Evolutionary conservation across 2,329 filamentous ascomycete species (phyloP).

Genomic region (Blastomyces parvus): DNA sequence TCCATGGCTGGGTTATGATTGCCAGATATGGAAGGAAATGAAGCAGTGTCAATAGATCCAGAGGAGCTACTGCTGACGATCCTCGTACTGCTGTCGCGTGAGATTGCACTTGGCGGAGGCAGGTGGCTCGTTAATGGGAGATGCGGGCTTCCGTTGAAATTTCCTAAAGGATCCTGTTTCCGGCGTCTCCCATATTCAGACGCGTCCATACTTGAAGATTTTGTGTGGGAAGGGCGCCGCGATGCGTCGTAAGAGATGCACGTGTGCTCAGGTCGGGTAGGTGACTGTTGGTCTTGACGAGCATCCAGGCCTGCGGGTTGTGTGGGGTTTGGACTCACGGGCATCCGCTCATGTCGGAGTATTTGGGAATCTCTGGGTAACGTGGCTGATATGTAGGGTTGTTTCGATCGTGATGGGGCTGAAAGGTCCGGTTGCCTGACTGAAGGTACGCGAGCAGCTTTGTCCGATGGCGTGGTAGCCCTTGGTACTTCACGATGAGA

Average conservation of each 20-base stretch:
- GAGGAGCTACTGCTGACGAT: slow-evolving; percentile 11
- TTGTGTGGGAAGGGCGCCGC: slow-evolving; percentile 12
- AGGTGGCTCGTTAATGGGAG: neutral
- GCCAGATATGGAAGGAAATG: slow-evolving; percentile 4
- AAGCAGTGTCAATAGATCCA: slow-evolving; percentile 11
- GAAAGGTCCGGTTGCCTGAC: slow-evolving; percentile 9
- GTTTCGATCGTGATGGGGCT: slow-evolving; percentile 12
- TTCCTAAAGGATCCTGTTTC: slow-evolving; percentile 9
- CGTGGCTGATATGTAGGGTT: slow-evolving; percentile 20
- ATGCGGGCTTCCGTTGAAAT: neutral
- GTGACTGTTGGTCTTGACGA: slow-evolving; percentile 2
- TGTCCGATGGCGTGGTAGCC: neutral
- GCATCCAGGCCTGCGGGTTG: slow-evolving; percentile 3
- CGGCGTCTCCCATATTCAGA: slow-evolving; percentile 11
- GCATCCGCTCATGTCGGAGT: slow-evolving; percentile 19
- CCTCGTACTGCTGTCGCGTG: slow-evolving; percentile 3
- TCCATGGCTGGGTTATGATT: slow-evolving; percentile 13
- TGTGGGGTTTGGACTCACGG: slow-evolving; percentile 22
- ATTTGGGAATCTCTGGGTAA: slow-evolving; percentile 24
- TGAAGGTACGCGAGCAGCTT: neutral
- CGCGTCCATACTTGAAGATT: slow-evolving; percentile 16
- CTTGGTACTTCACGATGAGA: slow-evolving; percentile 18
- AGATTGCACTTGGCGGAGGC: neutral
- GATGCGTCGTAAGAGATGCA: neutral
- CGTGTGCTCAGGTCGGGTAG: neutral